These are phyloP conservation scores for Panicum hallii DNA, from an alignment of 202 grass and related monocot genomes.

Conservation along the genomic window DNA sequence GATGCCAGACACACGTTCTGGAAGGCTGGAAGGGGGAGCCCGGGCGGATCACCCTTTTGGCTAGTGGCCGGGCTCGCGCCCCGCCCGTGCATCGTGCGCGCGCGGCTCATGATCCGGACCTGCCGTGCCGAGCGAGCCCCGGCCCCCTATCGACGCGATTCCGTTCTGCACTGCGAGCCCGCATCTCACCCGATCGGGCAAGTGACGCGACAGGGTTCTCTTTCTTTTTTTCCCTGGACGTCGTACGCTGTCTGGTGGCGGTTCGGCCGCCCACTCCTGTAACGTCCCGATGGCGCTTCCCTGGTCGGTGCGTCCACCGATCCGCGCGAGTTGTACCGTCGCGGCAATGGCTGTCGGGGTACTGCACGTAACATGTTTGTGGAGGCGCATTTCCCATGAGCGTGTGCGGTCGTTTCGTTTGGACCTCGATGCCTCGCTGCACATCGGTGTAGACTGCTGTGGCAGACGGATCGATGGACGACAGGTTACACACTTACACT, in stretches of 20 bases:
- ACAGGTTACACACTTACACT: background rate
- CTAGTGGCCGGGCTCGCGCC: slow-evolving; percentile 17
- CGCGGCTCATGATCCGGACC: background rate
- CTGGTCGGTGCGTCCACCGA: background rate
- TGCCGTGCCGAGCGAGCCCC: background rate
- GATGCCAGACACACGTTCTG: slow-evolving; percentile 46
- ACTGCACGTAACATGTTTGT: background rate
- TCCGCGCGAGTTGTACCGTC: background rate
- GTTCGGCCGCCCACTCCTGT: slow-evolving; percentile 42
- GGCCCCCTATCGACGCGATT: background rate
- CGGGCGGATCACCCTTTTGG: background rate
- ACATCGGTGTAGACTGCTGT: background rate
- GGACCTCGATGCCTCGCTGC: too few relatives aligned
- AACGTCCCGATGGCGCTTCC: background rate
- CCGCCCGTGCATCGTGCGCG: background rate
- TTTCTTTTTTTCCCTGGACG: background rate
- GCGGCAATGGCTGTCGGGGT: background rate
- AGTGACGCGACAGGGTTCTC: background rate
- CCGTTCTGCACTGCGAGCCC: background rate
- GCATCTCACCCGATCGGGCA: slow-evolving; percentile 9
- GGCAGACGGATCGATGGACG: background rate
- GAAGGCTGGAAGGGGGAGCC: background rate
- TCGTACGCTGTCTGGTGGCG: background rate
- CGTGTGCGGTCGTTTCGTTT: background rate
- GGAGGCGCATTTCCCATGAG: background rate